These are phyloP conservation scores for Dothistroma pini DNA, from an alignment of 2,329 filamentous ascomycete species.

Conservation along the genomic window DNA sequence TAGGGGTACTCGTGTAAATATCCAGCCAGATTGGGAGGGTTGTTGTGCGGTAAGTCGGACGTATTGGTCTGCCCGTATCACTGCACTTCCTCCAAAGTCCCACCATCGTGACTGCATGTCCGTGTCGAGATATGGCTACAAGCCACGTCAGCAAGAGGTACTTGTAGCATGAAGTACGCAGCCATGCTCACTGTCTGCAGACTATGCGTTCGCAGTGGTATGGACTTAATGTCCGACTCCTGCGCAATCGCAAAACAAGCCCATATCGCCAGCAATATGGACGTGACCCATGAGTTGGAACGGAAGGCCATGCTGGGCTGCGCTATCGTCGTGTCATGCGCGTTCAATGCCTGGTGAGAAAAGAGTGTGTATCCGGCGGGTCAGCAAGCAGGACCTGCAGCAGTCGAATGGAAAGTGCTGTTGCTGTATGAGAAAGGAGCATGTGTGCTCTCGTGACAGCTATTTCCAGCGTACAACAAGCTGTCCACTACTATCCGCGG, in stretches of 20 bases:
- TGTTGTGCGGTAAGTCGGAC: slow-evolving; percentile 88
- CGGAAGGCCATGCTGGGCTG: slow-evolving; percentile 20
- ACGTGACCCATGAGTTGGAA: slow-evolving; percentile 20
- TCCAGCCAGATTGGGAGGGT: slow-evolving; percentile 85
- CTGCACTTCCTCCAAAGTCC: slow-evolving; percentile 94
- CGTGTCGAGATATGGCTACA: slow-evolving; percentile 89
- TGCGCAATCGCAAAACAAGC: slow-evolving; percentile 19
- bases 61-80: slow-evolving; percentile 75
- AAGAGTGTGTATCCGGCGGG: not conserved
- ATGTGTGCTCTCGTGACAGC: not conserved
- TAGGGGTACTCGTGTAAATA: slow-evolving; percentile 89
- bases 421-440: slow-evolving; percentile 1
- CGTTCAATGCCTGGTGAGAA: not conserved
- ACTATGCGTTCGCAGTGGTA: slow-evolving; percentile 36
- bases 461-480: not conserved
- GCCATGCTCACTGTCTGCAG: slow-evolving; percentile 26
- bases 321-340: slow-evolving; percentile 1
- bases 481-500: not conserved
- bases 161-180: not conserved
- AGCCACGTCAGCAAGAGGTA: not conserved
- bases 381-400: not conserved
- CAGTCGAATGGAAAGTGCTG: not conserved
- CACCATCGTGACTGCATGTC: slow-evolving; percentile 99
- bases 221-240: slow-evolving; percentile 34
- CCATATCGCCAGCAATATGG: slow-evolving; percentile 35